Conservation (phyloP, 192 early-diverging fungal species). For the Rhizophlyctis rosea region DNA sequence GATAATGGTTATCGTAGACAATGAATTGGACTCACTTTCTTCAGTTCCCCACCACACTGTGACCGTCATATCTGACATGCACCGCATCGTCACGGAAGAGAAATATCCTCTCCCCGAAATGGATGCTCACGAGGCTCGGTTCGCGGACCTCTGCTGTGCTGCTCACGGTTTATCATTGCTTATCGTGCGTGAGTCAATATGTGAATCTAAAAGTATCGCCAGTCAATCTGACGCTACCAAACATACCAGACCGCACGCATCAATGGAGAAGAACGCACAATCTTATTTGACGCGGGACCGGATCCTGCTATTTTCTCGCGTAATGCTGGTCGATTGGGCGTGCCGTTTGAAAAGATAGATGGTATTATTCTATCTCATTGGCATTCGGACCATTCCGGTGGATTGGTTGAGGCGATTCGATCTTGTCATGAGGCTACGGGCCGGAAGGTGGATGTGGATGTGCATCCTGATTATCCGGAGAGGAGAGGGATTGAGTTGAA, state of each 20-base stretch:
- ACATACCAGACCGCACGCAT: background rate
- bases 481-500: background rate
- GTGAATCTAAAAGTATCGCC: background rate
- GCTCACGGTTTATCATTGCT: background rate
- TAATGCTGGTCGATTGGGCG: background rate
- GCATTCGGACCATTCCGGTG: constrained; percentile 1
- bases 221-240: background rate
- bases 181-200: background rate
- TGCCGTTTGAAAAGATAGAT: background rate
- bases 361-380: background rate
- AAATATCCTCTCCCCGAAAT: background rate
- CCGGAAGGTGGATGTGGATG: background rate
- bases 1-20: background rate
- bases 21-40: background rate
- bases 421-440: background rate
- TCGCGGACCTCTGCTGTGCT: background rate
- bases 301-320: background rate
- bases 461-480: background rate
- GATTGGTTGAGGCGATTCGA: background rate
- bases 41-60: background rate
- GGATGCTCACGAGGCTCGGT: background rate
- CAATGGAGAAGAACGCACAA: background rate
- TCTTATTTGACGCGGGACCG: background rate
- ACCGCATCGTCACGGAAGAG: background rate
- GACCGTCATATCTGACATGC: background rate